Conservation (phyloP, 352 stramenopile species). For the Globisporangium takayamanum region DNA sequence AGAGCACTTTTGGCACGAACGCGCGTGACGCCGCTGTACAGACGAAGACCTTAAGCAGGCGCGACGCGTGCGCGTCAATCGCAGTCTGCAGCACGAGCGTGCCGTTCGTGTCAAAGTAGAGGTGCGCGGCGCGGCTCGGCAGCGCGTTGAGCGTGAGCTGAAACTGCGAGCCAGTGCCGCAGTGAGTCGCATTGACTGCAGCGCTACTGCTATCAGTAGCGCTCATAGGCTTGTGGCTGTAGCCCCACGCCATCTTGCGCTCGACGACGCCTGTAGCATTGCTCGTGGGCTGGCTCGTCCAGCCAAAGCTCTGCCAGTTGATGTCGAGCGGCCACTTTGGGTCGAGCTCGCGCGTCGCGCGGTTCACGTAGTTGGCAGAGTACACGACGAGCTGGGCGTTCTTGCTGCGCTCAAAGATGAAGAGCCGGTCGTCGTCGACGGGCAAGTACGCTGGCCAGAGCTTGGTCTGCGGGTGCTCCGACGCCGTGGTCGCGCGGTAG, state of each 20-base stretch:
- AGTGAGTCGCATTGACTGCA: not conserved
- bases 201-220: not conserved
- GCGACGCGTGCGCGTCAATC: constrained; percentile 37
- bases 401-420: constrained; percentile 77
- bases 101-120: constrained; percentile 55
- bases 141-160: constrained; percentile 64
- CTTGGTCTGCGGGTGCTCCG: constrained; percentile 47
- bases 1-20: constrained; percentile 73
- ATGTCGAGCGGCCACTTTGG: constrained; percentile 67
- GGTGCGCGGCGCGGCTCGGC: constrained; percentile 34
- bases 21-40: constrained; percentile 44
- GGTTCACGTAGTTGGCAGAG: constrained; percentile 57
- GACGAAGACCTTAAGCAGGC: constrained; percentile 71
- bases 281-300: constrained; percentile 54
- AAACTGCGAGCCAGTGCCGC: constrained; percentile 31
- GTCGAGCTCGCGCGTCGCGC: constrained; percentile 38
- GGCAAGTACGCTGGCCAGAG: constrained; percentile 68
- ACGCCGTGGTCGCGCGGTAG: constrained; percentile 56
- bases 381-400: constrained; percentile 79
- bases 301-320: constrained; percentile 80
- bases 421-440: constrained; percentile 46
- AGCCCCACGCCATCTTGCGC: constrained; percentile 63
- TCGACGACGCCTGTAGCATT: constrained; percentile 65
- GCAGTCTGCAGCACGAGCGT: constrained; percentile 48
- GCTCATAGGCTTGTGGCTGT: constrained; percentile 39